Percentiles rank a stretch among this genome's conserved stretches.
phyloP scores from a whole-genome alignment of 805 yeast species.

The Candida ficus region DNA sequence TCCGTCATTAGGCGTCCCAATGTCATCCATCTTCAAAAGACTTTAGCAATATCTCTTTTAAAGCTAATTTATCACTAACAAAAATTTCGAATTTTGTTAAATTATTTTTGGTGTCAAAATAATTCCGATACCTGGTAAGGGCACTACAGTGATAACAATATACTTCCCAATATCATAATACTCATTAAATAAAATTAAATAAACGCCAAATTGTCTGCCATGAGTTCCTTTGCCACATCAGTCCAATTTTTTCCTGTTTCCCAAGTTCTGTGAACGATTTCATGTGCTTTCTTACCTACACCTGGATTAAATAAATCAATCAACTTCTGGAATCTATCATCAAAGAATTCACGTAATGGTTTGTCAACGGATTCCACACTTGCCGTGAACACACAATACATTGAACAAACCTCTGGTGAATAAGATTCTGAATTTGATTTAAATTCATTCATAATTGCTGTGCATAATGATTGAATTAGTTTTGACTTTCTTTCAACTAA shows the following conservation, averaged over 20 bases:
- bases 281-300: neutral
- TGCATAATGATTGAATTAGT: neutral
- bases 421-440: neutral
- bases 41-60: conserved; percentile 66
- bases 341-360: neutral
- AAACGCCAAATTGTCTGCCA: neutral
- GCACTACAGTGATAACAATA: neutral
- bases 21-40: conserved; percentile 1
- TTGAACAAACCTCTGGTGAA: neutral
- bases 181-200: too few species aligned
- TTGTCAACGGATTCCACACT: neutral
- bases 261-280: neutral
- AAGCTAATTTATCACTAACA: too few species aligned
- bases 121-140: neutral
- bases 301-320: neutral
- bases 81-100: too few species aligned
- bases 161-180: too few species aligned
- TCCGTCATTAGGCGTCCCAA: conserved; percentile 3
- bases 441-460: neutral
- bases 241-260: neutral
- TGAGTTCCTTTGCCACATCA: neutral
- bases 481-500: neutral
- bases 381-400: neutral
- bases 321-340: neutral
- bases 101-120: neutral